phyloP scores from a whole-genome alignment of 2,329 filamentous ascomycete genomes.

The Aspergillus sp. region DNA sequence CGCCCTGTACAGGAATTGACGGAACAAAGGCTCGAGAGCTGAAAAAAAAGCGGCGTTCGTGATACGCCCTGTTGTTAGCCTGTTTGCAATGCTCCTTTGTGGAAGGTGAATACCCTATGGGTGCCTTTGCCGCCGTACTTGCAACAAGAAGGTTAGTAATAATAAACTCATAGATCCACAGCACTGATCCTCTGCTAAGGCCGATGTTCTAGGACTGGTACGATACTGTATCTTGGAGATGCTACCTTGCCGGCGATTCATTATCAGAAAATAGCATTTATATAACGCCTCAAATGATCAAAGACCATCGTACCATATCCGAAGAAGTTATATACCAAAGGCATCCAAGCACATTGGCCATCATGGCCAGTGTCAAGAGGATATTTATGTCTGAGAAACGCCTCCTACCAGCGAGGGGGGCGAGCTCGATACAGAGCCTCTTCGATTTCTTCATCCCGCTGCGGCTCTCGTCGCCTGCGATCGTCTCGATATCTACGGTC shows the following conservation, averaged over 20 bases:
- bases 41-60: too few relatives aligned
- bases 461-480: constrained; percentile 12
- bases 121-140: too few relatives aligned
- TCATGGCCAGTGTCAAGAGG: background rate
- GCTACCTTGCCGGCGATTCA: background rate
- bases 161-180: too few relatives aligned
- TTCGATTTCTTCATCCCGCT: background rate
- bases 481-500: constrained; percentile 17
- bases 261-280: background rate
- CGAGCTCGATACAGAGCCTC: background rate
- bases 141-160: too few relatives aligned
- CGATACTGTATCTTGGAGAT: background rate
- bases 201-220: too few relatives aligned
- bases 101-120: too few relatives aligned
- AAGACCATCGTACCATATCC: background rate
- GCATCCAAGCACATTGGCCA: background rate
- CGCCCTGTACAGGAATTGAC: too few relatives aligned
- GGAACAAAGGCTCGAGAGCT: too few relatives aligned
- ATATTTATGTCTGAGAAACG: background rate
- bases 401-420: constrained; percentile 6
- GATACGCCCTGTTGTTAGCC: too few relatives aligned
- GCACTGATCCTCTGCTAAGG: too few relatives aligned
- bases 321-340: background rate
- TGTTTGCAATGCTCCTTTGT: too few relatives aligned
- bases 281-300: background rate